phyloP scores from a whole-genome alignment of 306 rosid species.

The barrel medic (Medicago truncatula) region DNA sequence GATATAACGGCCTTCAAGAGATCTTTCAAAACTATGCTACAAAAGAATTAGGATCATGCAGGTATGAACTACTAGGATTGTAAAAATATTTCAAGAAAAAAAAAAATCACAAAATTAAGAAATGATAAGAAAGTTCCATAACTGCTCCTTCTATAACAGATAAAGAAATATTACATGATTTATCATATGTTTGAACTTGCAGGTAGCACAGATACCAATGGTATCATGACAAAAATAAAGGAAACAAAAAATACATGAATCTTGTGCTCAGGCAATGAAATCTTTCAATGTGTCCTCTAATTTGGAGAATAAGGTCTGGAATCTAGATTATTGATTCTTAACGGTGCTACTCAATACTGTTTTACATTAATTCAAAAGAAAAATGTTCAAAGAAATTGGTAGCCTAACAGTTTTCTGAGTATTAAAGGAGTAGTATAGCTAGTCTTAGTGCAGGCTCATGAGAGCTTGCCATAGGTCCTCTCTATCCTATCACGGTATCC shows the following conservation, averaged over 20 bases:
- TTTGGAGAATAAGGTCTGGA: conserved; percentile 30
- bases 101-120: not conserved
- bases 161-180: conserved; percentile 29
- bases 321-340: conserved; percentile 24
- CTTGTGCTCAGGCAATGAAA: conserved; percentile 10
- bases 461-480: no score
- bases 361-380: conserved; percentile 29
- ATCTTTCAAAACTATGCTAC: conserved; percentile 87
- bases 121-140: conserved; percentile 22
- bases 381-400: conserved; percentile 21
- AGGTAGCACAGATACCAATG: conserved; percentile 24
- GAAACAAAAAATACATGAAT: conserved; percentile 19
- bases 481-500: no score
- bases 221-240: conserved; percentile 33
- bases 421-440: no score
- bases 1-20: conserved; percentile 72
- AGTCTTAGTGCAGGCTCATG: no score
- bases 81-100: conserved; percentile 27
- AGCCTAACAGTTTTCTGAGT: not conserved
- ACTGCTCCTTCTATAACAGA: conserved; percentile 1
- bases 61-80: conserved; percentile 46
- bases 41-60: conserved; percentile 44
- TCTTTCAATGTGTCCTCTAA: conserved; percentile 24
- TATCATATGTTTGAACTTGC: conserved; percentile 29
- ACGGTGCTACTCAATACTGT: conserved; percentile 22